Conservation (phyloP, 208 protist genomes). For the Leishmania tropica region DNA sequence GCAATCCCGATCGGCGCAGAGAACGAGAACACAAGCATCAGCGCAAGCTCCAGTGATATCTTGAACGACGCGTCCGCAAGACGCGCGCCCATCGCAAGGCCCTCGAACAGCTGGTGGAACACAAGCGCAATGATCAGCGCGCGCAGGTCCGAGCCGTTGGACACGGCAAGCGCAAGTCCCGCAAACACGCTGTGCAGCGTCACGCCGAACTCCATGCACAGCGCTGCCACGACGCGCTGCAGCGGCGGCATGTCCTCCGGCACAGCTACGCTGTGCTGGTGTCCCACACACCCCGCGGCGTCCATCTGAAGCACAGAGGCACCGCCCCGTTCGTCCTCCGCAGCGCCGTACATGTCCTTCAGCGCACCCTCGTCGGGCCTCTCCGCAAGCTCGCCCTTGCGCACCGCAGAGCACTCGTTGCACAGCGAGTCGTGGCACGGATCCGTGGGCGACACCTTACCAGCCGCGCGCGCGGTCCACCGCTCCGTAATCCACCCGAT, state of each 20-base stretch:
- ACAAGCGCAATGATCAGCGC: conserved; percentile 54
- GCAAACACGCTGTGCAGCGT: conserved; percentile 75
- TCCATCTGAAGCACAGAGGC: not conserved
- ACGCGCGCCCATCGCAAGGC: conserved; percentile 56
- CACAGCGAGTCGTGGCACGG: conserved; percentile 12
- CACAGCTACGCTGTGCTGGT: conserved; percentile 23
- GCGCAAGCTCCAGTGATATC: conserved; percentile 35
- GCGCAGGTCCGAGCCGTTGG: conserved; percentile 32
- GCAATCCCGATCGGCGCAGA: conserved; percentile 54
- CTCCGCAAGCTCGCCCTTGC: conserved; percentile 8
- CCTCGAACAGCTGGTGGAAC: conserved; percentile 80
- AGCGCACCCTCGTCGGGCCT: not conserved
- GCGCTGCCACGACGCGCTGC: conserved; percentile 38
- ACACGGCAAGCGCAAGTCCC: conserved; percentile 52
- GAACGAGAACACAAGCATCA: conserved; percentile 51
- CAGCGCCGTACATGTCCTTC: not conserved
- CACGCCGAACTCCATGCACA: conserved; percentile 73
- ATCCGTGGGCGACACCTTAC: not conserved
- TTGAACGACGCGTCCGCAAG: conserved; percentile 57
- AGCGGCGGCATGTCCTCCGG: conserved; percentile 14
- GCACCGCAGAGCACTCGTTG: conserved; percentile 6
- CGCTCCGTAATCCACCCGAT: conserved; percentile 30
- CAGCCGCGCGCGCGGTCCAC: conserved; percentile 1
- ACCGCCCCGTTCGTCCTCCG: not conserved
- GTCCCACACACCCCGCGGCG: conserved; percentile 13